A percentile compares a stretch with the other conserved stretches of the same genome.
Evolutionary conservation across 352 stramenopile genomes (phyloP).

Genomic region (Phytopythium mirpurense): DNA sequence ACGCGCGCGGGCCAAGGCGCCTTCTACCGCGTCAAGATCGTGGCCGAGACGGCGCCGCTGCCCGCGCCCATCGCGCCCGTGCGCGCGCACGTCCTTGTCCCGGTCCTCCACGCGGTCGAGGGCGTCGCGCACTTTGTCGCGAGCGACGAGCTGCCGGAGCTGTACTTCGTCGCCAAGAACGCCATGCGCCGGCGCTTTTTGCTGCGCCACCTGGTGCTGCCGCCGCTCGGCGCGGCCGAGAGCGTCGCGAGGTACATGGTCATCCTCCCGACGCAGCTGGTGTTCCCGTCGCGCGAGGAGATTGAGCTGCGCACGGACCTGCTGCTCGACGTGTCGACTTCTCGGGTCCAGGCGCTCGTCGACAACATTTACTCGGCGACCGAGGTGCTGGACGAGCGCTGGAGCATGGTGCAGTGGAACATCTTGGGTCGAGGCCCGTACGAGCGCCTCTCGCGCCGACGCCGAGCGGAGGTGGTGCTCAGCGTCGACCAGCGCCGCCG

Average conservation of each 20-base stretch:
- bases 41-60: conserved; percentile 42
- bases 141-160: conserved; percentile 74
- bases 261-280: conserved; percentile 67
- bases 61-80: conserved; percentile 46
- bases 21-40: conserved; percentile 65
- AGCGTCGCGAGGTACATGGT: conserved; percentile 68
- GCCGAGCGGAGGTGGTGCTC: conserved; percentile 57
- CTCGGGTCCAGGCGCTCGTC: conserved; percentile 61
- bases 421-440: conserved; percentile 75
- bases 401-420: conserved; percentile 87
- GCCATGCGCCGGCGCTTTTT: conserved; percentile 63
- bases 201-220: conserved; percentile 61
- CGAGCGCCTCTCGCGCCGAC: conserved; percentile 56
- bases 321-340: conserved; percentile 71
- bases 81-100: conserved; percentile 50
- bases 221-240: conserved; percentile 56
- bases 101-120: conserved; percentile 63
- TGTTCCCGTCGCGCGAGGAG: conserved; percentile 77
- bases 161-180: conserved; percentile 85
- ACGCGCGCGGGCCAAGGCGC: conserved; percentile 53
- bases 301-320: conserved; percentile 71
- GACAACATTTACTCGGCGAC: conserved; percentile 83
- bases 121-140: conserved; percentile 72
- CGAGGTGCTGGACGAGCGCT: conserved; percentile 76
- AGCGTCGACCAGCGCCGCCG: conserved; percentile 70